These are phyloP conservation scores for Backusella macrospora DNA, from an alignment of 192 early-diverging fungal species.

Conservation along the genomic window DNA sequence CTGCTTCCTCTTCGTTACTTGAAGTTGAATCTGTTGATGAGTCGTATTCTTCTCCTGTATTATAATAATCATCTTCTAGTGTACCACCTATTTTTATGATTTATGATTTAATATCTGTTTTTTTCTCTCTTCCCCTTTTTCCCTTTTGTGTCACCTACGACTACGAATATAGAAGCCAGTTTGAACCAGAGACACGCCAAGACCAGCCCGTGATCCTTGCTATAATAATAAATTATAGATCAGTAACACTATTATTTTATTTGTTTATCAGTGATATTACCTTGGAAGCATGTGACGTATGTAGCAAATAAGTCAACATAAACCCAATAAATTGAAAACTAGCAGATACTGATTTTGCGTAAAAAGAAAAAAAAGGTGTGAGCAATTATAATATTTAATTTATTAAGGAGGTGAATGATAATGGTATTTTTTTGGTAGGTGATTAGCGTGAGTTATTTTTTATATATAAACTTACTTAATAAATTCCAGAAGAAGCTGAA, in stretches of 20 bases:
- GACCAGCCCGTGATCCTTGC: conserved; percentile 75
- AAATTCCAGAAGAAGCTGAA: conserved; percentile 82
- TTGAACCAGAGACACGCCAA: conserved; percentile 82
- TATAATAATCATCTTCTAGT: conserved; percentile 41
- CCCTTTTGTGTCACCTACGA: conserved; percentile 37
- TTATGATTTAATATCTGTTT: not conserved
- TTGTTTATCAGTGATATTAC: conserved; percentile 18
- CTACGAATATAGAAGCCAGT: conserved; percentile 74
- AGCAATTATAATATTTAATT: not conserved
- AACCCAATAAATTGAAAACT: conserved; percentile 86
- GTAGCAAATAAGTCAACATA: conserved; percentile 88
- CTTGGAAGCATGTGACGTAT: conserved; percentile 88
- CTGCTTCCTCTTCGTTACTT: conserved; percentile 16
- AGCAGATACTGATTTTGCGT: conserved; percentile 55
- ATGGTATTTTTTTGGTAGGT: not conserved
- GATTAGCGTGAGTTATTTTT: not conserved
- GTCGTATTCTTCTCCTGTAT: conserved; percentile 27
- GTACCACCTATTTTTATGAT: conserved; percentile 24
- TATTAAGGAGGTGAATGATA: conserved; percentile 3
- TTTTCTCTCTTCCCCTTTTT: not conserved
- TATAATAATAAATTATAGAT: conserved; percentile 28
- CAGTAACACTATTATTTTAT: not conserved
- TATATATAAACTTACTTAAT: conserved; percentile 50
- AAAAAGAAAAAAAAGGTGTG: conserved; percentile 19
- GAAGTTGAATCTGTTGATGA: not conserved